A percentile compares a stretch with the other conserved stretches of the same genome.
Conservation (phyloP, 495 filamentous ascomycete genomes). For the Aspergillus egyptiacus region DNA sequence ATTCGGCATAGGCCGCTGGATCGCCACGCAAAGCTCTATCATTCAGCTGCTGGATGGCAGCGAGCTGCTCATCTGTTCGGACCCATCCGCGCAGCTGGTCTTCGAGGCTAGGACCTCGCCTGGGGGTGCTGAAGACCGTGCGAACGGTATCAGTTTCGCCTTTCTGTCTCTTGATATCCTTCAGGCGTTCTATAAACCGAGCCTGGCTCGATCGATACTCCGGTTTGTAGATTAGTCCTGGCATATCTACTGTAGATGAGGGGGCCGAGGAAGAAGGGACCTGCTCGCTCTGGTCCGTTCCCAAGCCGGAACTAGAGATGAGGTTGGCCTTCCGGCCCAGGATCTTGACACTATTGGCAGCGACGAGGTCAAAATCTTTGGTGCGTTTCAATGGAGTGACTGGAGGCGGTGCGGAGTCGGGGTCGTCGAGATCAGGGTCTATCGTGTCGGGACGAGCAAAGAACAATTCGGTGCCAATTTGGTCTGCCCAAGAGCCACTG, state of each 20-base stretch:
- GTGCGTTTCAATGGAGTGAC: constrained; percentile 32
- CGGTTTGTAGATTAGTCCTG: constrained; percentile 13
- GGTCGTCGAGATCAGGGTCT: constrained; percentile 23
- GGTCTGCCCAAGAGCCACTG: constrained; percentile 68
- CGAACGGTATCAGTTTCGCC: constrained; percentile 44
- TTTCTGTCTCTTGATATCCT: constrained; percentile 34
- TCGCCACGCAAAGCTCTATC: constrained; percentile 32
- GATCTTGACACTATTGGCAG: constrained; percentile 50
- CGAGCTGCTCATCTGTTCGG: constrained; percentile 36
- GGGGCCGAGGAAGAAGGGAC: neutral
- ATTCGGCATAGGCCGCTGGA: constrained; percentile 24
- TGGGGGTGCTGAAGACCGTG: constrained; percentile 25
- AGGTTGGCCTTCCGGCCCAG: constrained; percentile 40
- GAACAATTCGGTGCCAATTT: constrained; percentile 74
- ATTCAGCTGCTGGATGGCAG: constrained; percentile 30
- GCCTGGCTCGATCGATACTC: constrained; percentile 32
- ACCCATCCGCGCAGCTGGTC: constrained; percentile 36
- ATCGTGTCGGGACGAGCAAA: constrained; percentile 47
- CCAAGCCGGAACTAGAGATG: constrained; percentile 25
- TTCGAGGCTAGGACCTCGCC: constrained; percentile 26
- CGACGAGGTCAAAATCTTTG: constrained; percentile 55
- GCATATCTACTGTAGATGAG: neutral
- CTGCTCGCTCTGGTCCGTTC: constrained; percentile 1
- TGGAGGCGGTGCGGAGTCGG: constrained; percentile 17
- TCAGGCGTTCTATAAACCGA: constrained; percentile 40